Percentiles rank a stretch among this genome's conserved stretches.
Conservation (phyloP, 495 filamentous ascomycete species). For the Xylaria castorea region DNA sequence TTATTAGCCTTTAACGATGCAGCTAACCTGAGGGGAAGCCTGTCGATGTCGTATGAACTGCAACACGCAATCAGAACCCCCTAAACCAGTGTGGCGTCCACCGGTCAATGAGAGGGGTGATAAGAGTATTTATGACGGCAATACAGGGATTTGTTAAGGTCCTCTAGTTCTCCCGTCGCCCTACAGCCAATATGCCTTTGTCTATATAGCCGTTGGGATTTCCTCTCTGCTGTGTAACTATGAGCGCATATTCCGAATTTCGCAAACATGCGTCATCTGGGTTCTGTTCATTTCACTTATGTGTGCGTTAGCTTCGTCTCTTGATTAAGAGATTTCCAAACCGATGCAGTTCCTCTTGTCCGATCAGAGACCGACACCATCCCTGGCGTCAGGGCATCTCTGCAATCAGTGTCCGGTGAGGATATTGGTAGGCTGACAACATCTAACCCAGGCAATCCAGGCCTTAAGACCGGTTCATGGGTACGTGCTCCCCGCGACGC, state of each 20-base stretch:
- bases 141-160: not conserved
- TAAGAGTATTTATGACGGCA: not conserved
- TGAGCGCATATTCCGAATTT: not conserved
- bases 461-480: not conserved
- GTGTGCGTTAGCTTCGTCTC: not conserved
- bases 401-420: not conserved
- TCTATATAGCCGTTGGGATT: conserved; percentile 15
- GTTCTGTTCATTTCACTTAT: not conserved
- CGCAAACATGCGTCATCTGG: not conserved
- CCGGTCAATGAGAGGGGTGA: not conserved
- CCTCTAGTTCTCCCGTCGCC: not conserved
- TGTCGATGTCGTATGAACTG: conserved; percentile 16
- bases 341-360: not conserved
- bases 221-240: conserved; percentile 22
- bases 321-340: not conserved
- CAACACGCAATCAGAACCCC: conserved; percentile 1
- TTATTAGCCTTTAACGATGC: conserved; percentile 24
- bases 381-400: not conserved
- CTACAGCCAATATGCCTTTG: not conserved
- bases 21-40: conserved; percentile 25
- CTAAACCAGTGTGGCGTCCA: not conserved
- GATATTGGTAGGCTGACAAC: not conserved
- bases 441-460: not conserved
- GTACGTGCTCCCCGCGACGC: conserved; percentile 3
- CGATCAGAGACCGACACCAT: too few species aligned